Base-by-base conservation (phyloP, 371 early-diverging fungal genomes). In the Mortierella sp. region DNA sequence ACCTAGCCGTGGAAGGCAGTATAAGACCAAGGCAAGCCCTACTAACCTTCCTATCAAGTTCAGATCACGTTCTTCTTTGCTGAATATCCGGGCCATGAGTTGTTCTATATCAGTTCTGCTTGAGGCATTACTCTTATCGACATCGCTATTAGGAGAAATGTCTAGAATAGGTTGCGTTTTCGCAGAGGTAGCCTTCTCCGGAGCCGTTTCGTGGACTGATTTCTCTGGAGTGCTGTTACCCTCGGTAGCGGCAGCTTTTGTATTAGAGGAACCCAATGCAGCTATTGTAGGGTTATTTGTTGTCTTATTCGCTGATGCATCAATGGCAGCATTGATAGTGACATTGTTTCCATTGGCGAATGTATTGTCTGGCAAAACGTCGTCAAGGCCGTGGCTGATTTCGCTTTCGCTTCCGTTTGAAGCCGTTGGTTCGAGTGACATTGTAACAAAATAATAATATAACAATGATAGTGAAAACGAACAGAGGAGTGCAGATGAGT, bases 51-150 rank as follows among this genome's bases (percentile, higher is more conserved):
- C 55, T 10, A 56, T 47, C 19, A 62, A 40, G 6, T 37, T 29
- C 34, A 53, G 22, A 6, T 62, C 72, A n/a, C 66, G 71, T 13
- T 67, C 60, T 6, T 63, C 64, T 53, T 64, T 17, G 32, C 54
- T 62, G 13, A 40, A 17, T 9, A 62, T 28, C 29, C 55, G 32
- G 9, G 51, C 13, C 4, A 62, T 31, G 17, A 43, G 35, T 2
- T 13, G 57, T 32, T 58, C 59, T 17, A 60, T 12, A 15, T 42
- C 40, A 32, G 59, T 51, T 51, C 26, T 51, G 8, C 4, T 28
- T 26, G 22, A 26, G 26, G 13, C 23, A 26, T 51, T 28, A 10
- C 23, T 56, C n/a, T 32, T 26, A n/a, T 43, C 37, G 51, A 15
- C 45, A 43, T 56, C 23, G 45, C 34, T 5, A 23, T 58, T 26